phyloP scores from a whole-genome alignment of 2,329 filamentous ascomycete genomes.

The Ophiostoma himal-ulmi region DNA sequence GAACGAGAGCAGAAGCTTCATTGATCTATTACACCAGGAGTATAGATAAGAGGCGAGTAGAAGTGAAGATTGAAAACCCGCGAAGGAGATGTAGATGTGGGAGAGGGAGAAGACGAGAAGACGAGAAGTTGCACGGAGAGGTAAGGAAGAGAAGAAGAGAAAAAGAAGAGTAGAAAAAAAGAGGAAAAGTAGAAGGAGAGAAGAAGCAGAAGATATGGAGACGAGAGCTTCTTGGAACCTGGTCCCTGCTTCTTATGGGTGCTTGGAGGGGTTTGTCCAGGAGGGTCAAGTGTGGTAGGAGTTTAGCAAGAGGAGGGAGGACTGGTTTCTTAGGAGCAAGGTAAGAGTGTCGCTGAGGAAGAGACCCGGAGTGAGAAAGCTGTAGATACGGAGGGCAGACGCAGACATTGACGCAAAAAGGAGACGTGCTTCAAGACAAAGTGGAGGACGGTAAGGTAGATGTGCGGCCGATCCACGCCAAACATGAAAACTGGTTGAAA shows the following conservation, averaged over 20 bases:
- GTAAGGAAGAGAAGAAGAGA: not conserved
- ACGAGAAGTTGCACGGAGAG: not conserved
- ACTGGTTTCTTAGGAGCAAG: constrained; percentile 5
- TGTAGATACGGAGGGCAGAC: not conserved
- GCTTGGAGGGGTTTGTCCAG: not conserved
- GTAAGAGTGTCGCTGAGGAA: not conserved
- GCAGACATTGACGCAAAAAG: not conserved
- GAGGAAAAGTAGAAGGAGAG: not conserved
- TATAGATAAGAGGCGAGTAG: not conserved
- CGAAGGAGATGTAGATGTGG: not conserved
- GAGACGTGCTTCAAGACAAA: not conserved
- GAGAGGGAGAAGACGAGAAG: not conserved
- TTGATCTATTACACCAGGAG: constrained; percentile 17
- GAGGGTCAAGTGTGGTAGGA: not conserved
- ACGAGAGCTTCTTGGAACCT: constrained; percentile 9
- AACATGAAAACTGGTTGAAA: constrained; percentile 15
- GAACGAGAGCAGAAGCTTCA: constrained; percentile 13
- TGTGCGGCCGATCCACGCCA: constrained; percentile 16
- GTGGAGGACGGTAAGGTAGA: not conserved
- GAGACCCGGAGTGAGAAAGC: not conserved
- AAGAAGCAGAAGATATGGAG: constrained; percentile 12
- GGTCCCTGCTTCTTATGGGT: constrained; percentile 1
- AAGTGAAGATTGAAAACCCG: not conserved
- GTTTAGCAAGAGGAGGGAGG: not conserved
- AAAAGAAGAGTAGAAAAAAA: constrained; percentile 10